phyloP scores from a whole-genome alignment of 441 rosid genomes.

The Dalechampia spathulata region DNA sequence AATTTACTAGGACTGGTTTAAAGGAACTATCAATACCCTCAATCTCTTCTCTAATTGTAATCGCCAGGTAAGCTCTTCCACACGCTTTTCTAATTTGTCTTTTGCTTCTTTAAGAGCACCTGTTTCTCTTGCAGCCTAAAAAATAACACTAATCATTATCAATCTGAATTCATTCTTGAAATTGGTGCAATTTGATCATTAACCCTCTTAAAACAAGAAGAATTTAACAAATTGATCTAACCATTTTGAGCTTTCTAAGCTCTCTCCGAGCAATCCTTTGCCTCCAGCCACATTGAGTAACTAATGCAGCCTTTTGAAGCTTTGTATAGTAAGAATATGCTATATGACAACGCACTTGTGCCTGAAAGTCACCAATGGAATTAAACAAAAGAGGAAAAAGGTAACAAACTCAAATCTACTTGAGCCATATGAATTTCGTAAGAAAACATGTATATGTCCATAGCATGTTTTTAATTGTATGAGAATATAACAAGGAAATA shows the following conservation, averaged over 20 bases:
- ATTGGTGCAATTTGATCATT: background rate
- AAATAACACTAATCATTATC: constrained; percentile 14
- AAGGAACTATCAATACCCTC: constrained; percentile 48
- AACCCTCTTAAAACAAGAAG: constrained; percentile 12
- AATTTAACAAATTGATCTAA: constrained; percentile 24
- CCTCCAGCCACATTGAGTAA: constrained; percentile 98
- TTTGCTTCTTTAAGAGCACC: constrained; percentile 99
- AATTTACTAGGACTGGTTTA: background rate
- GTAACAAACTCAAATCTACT: constrained; percentile 1
- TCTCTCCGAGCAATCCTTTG: constrained; percentile 90
- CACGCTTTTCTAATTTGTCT: constrained; percentile 96
- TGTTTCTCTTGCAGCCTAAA: constrained; percentile 95
- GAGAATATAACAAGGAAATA: constrained; percentile 17
- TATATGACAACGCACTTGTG: constrained; percentile 58
- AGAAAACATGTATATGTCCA: constrained; percentile 2
- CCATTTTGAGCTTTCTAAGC: constrained; percentile 95
- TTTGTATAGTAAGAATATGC: constrained; percentile 66
- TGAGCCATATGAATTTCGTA: constrained; percentile 11
- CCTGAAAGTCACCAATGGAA: constrained; percentile 43
- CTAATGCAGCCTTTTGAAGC: constrained; percentile 81
- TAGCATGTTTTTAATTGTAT: constrained; percentile 12
- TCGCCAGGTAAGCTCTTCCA: constrained; percentile 99
- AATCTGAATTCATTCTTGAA: constrained; percentile 16
- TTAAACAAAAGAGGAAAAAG: background rate
- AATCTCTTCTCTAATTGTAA: constrained; percentile 92